phyloP scores from a whole-genome alignment of 2,329 filamentous ascomycete species.

The Myriosclerotinia scirpicola region DNA sequence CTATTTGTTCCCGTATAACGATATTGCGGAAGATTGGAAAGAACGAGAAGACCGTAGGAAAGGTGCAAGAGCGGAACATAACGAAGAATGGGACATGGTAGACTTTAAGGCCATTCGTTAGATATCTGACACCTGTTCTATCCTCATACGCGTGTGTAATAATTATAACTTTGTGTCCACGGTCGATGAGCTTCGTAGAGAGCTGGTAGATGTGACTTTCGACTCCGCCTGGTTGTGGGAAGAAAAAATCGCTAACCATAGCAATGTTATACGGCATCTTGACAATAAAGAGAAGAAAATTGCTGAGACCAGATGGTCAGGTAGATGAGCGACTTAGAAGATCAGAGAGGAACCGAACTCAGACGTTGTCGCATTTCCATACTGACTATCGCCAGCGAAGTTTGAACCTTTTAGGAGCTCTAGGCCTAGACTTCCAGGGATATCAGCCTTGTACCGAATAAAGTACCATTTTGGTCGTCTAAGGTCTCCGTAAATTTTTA shows the following conservation, averaged over 20 bases:
- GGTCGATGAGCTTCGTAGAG: slow-evolving; percentile 92
- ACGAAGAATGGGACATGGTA: slow-evolving; percentile 96
- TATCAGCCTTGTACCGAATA: background rate
- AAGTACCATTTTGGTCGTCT: slow-evolving; percentile 9
- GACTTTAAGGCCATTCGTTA: slow-evolving; percentile 97
- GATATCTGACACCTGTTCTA: slow-evolving; percentile 86
- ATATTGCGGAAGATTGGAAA: slow-evolving; percentile 98
- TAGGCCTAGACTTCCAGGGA: background rate
- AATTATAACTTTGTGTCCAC: slow-evolving; percentile 96
- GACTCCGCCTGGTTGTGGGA: slow-evolving; percentile 91
- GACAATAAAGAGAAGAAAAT: background rate
- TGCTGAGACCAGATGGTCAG: background rate
- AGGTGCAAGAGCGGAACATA: slow-evolving; percentile 89
- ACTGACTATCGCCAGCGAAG: background rate
- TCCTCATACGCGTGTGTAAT: slow-evolving; percentile 95
- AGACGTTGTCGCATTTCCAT: background rate
- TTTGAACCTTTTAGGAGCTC: background rate
- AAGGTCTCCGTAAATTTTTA: slow-evolving; percentile 25
- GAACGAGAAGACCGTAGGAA: slow-evolving; percentile 97
- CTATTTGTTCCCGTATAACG: slow-evolving; percentile 87
- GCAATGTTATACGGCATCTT: slow-evolving; percentile 61
- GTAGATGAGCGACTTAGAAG: background rate
- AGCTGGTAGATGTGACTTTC: slow-evolving; percentile 99
- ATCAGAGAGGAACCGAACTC: background rate
- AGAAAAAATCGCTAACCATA: slow-evolving; percentile 99